A percentile compares a stretch with the other conserved stretches of the same genome.
These are phyloP conservation scores for Tremella yokohamensis DNA, from an alignment of 768 basidiomycete genomes.

Conservation along the genomic window DNA sequence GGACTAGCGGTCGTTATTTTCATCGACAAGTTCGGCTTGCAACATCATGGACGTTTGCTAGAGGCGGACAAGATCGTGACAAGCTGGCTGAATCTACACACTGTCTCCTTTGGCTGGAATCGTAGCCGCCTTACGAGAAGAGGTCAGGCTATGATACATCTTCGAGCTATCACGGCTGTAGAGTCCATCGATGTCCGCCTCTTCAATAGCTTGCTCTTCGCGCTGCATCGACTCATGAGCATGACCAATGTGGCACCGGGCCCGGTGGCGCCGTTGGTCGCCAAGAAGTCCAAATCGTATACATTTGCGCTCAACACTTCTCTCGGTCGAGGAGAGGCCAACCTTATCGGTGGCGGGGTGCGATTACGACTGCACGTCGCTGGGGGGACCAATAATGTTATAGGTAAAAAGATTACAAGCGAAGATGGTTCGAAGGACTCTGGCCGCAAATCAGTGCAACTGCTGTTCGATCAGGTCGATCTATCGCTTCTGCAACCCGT, in stretches of 20 bases:
- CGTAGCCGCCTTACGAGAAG: not conserved
- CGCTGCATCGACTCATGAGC: not conserved
- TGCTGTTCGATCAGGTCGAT: not conserved
- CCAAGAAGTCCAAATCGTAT: not conserved
- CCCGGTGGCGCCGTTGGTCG: not conserved
- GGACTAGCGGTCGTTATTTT: constrained; percentile 16
- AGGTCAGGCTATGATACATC: not conserved
- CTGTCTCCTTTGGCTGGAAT: not conserved
- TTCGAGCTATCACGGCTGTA: constrained; percentile 6
- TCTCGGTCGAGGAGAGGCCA: not conserved
- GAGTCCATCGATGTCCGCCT: not conserved
- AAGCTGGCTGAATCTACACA: not conserved
- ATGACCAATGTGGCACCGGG: not conserved
- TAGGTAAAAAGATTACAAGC: not conserved
- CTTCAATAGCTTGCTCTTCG: constrained; percentile 6
- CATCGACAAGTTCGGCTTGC: constrained; percentile 5
- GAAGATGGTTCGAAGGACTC: not conserved
- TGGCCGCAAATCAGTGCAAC: not conserved
- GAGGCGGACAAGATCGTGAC: constrained; percentile 2
- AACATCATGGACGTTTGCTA: constrained; percentile 14
- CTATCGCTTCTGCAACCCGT: not conserved
- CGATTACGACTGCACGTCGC: not conserved
- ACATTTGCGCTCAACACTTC: not conserved
- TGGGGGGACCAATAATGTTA: too few relatives aligned
- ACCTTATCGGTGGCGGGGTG: not conserved